Base-by-base conservation (phyloP, 1,284 basidiomycete genomes). In the Trichosporon sp. region DNA sequence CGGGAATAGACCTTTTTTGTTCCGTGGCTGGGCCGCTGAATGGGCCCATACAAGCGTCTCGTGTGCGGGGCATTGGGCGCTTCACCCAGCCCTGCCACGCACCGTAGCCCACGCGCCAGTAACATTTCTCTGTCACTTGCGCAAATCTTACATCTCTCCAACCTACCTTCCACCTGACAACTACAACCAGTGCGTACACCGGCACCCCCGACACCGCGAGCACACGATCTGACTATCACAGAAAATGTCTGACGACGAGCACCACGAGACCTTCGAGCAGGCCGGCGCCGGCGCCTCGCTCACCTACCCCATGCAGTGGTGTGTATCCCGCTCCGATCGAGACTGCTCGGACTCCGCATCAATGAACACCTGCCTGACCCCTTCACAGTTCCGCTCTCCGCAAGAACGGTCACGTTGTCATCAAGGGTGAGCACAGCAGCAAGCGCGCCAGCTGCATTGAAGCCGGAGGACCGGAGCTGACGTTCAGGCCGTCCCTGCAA, bases 341-440 rank as follows among this genome's bases (percentile, higher is more conserved):
- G 6, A n/a, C 12, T 27, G 18, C 3, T 15, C 65, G 29, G 25
- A n/a, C 21, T 25, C 62, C 56, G 76, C 62, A 71, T 76, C 68
- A 69, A 76, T n/a, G 67, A 35, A 65, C 12, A n/a, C 31, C 62
- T 65, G 12, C 29, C 69, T 66, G 15, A 60, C 58, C 77, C 79
- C 93, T 91, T 91, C 94, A 98, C 88, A 98, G 97, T 87, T 99
- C 96, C 84, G 94, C 95, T 79, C 92, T 99, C 77, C 92, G 88
- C 79, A 89, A 89, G 87, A 86, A 85, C 87, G 95, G 96, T 66
- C 93, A 96, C 87, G 96, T 99, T 83, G 92, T 96, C 83, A 98
- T 99, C 87, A 98, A 98, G 88, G 56, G 69, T 69, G 62, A 66
- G 68, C 58, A 31, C 53, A 42, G 47, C 47, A n/a, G 34, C 34